phyloP scores from a whole-genome alignment of 1,139 yeast genomes.

The Pichia sp. region DNA sequence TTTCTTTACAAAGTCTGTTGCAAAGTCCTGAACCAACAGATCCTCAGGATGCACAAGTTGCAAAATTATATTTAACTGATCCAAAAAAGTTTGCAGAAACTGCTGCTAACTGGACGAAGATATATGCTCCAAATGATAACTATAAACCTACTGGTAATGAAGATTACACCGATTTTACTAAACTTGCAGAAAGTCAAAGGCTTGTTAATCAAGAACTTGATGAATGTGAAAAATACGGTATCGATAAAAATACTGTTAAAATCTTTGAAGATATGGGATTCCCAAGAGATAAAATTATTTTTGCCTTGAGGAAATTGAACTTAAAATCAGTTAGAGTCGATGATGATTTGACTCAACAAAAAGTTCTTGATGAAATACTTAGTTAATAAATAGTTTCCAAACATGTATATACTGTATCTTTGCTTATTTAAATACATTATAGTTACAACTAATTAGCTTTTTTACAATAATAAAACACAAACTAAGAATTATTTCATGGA shows the following conservation, averaged over 20 bases:
- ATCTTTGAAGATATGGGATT: slow-evolving; percentile 87
- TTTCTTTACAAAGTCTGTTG: slow-evolving; percentile 83
- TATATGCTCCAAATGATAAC: slow-evolving; percentile 55
- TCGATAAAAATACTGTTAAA: slow-evolving; percentile 62
- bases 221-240: slow-evolving; percentile 45
- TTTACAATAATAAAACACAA: too few species aligned
- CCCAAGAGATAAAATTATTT: slow-evolving; percentile 63
- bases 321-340: slow-evolving; percentile 58
- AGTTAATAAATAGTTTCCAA: slow-evolving; percentile 22
- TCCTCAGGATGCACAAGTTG: slow-evolving; percentile 97
- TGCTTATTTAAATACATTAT: neutral
- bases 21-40: slow-evolving; percentile 96
- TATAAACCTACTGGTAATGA: slow-evolving; percentile 20
- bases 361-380: slow-evolving; percentile 70
- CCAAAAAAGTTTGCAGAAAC: slow-evolving; percentile 71
- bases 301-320: slow-evolving; percentile 69
- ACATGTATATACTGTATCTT: neutral
- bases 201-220: slow-evolving; percentile 19
- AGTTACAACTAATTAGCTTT: neutral
- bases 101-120: slow-evolving; percentile 83
- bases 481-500: too few species aligned
- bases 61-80: slow-evolving; percentile 73
- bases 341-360: slow-evolving; percentile 65
- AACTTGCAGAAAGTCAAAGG: slow-evolving; percentile 14
- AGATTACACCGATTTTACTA: slow-evolving; percentile 20